Evolutionary conservation across 805 yeast species (phyloP).

Genomic region (Wickerhamia fluorescens): DNA sequence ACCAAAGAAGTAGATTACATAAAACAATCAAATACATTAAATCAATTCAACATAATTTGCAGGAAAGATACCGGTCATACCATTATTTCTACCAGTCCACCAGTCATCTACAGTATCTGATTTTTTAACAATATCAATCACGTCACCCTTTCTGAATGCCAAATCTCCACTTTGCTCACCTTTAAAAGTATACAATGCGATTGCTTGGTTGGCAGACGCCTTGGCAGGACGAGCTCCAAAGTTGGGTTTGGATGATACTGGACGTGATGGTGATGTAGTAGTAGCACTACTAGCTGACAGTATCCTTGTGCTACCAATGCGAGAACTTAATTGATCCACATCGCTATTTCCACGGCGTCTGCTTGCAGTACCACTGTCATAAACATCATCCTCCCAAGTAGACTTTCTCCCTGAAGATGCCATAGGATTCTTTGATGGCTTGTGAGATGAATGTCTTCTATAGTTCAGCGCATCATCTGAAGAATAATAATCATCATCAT

Average conservation of each 20-base stretch:
- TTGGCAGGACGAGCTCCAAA: constrained; percentile 29
- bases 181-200: constrained; percentile 80
- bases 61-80: constrained; percentile 88
- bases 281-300: constrained; percentile 10
- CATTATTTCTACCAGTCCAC: constrained; percentile 95
- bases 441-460: constrained; percentile 8
- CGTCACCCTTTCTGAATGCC: constrained; percentile 91
- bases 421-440: constrained; percentile 4
- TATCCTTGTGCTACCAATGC: constrained; percentile 28
- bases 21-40: no score
- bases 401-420: constrained; percentile 22
- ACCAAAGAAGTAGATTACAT: no score
- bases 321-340: constrained; percentile 25
- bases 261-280: constrained; percentile 30
- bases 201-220: constrained; percentile 63
- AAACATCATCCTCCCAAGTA: constrained; percentile 84
- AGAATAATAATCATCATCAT: constrained; percentile 31
- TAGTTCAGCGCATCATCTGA: constrained; percentile 11
- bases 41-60: constrained; percentile 90
- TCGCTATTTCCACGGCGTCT: constrained; percentile 25
- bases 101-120: constrained; percentile 90
- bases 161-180: constrained; percentile 95
- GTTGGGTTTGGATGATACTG: constrained; percentile 32
- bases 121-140: constrained; percentile 77
- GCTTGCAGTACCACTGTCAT: constrained; percentile 43